Base-by-base conservation (phyloP, 495 filamentous ascomycete genomes). In the Neurospora sp. region DNA sequence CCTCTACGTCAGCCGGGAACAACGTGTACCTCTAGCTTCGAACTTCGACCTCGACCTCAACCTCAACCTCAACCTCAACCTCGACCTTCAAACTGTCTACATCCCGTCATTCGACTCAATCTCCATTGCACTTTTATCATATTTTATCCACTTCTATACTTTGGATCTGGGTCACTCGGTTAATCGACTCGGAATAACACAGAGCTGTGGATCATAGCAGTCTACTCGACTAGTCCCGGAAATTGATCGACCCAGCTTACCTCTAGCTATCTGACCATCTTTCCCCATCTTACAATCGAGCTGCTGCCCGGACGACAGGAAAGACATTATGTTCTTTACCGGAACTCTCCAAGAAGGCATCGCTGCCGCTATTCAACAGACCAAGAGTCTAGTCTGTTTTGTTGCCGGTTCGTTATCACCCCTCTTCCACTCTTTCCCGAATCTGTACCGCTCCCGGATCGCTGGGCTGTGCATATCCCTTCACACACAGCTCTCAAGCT, bases 321-420 rank as follows among this genome's bases (percentile, higher is more conserved):
- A 78, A 6, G 39, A 40, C 76, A 84, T 48, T 6, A 91, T 95
- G 86, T 98, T 98, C 82, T 96, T 91, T 77, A 72, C 90, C 70
- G 95, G 94, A 27, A 88, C 87, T 73, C 82, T 97, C 8, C 90
- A 95, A 77, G 89, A 90, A 70, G 95, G 93, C 69, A 95, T 98
- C 76, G 83, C 86, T 8, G 81, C 87, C 31, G 93, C 96, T 23
- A 82, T 98, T 12, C 87, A 88, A 70, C 83, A 93, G 78, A 77
- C 78, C 2, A 85, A 83, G 69, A 81, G 82, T 35, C 82, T 86
- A 9, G 78, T 86, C 4, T 85, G 87, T 78, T 79, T 85, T 72
- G 83, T 87, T 48, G 86, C 88, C 74, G 85, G 86, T 87, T 48
- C 72, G 79, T 71, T 39, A 18, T 18, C 31, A 18, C 6, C 8